Evolutionary conservation across 768 basidiomycete species (phyloP).

Genomic region (Suillus spraguei): DNA sequence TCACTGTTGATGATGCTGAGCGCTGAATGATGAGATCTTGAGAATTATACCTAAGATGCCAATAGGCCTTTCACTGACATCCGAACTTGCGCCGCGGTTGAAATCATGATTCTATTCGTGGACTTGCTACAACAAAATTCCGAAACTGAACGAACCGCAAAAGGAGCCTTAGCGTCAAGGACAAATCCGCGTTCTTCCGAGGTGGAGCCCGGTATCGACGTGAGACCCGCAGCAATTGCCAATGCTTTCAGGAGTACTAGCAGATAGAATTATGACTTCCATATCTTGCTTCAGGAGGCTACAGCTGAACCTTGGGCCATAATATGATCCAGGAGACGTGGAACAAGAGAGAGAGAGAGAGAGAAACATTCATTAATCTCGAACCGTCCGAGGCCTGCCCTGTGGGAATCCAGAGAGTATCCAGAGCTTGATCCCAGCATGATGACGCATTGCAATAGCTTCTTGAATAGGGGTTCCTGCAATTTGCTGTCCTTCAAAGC

Average conservation of each 20-base stretch:
- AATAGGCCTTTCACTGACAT: conserved; percentile 12
- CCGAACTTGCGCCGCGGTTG: conserved; percentile 23
- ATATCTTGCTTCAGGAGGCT: conserved; percentile 94
- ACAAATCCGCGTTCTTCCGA: conserved; percentile 70
- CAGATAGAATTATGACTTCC: conserved; percentile 96
- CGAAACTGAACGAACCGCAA: conserved; percentile 73
- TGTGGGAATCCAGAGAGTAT: conserved; percentile 79
- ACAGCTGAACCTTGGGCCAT: conserved; percentile 70
- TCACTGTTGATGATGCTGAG: conserved; percentile 34
- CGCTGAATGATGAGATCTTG: conserved; percentile 69
- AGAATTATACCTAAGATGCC: conserved; percentile 35
- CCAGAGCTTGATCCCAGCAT: conserved; percentile 87
- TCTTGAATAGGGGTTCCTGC: conserved; percentile 77
- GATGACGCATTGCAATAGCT: conserved; percentile 87
- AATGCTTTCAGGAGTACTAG: conserved; percentile 69
- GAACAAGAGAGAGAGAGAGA: conserved; percentile 11
- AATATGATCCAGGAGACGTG: not conserved
- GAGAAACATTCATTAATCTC: conserved; percentile 67
- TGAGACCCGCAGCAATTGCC: conserved; percentile 76
- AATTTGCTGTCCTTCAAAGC: conserved; percentile 95
- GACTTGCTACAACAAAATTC: conserved; percentile 42
- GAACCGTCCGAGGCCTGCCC: conserved; percentile 98
- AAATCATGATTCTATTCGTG: conserved; percentile 51
- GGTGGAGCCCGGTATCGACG: conserved; percentile 75
- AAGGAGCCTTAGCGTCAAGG: conserved; percentile 65